Evolutionary conservation across 352 stramenopile genomes (phyloP), one percentile per base, ranked within the genome.

Genomic region (Phytophthora pinifolia): DNA sequence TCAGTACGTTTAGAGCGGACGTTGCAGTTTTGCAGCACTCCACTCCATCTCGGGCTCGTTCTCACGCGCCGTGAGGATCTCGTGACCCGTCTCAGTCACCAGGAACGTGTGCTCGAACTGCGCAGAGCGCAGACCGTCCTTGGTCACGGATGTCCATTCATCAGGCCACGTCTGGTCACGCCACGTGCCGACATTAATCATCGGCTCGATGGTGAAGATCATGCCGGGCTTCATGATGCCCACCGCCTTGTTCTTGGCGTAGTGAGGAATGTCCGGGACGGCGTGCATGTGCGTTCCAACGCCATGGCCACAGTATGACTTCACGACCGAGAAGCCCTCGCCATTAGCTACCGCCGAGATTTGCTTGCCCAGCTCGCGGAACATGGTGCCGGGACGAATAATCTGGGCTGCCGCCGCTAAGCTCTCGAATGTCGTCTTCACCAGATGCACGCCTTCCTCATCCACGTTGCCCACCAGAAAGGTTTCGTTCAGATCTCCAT

Each of bases 171-270:
- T 98, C 64, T 83, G 64, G 62, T 92, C 85, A 88, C 93, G 66
- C 89, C 83, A 89, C 54, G 76, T 74, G 17, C 79, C 97, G n/a
- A 97, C 72, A 75, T 99, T 99, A 65, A 99, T 99, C 97, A 99
- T 99, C 8, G 97, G 97, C 67, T 99, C 97, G 50, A 99, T 98
- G 0, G 97, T 99, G 74, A 99, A 99, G 37, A 99, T 96, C 77
- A 99, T 95, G 22, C 96, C 97, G 3, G 89, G 86, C 59, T 97
- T 98, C 92, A 99, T 99, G 18, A 98, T 94, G 30, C 97, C 97
- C 35, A 93, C 78, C 20, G 96, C 92, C 72, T 99, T 99, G 65
- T 99, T 99, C 75, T 98, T 99, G 12, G 92, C 83, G 67, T 99
- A 99, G 67, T 99, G 97, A 14, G 96, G 96, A 6, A 99, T 86